Evolutionary conservation across 2,329 filamentous ascomycete genomes (phyloP), one percentile per base, ranked within the genome.

Genomic region (Penicillium sp.): DNA sequence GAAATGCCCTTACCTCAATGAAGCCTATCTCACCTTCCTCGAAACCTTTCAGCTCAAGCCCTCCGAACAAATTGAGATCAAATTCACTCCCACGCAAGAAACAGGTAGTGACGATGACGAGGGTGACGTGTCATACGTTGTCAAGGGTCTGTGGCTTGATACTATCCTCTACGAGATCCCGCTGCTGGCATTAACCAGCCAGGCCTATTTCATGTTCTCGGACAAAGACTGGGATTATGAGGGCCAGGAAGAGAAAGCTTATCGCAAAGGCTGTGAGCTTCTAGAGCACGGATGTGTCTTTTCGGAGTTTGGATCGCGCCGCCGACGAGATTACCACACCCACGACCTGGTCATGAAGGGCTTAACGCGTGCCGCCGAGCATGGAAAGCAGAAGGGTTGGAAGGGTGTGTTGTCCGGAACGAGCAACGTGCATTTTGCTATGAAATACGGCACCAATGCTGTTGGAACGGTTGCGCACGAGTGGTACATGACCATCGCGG

Each of bases 401-500:
- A 74, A 80, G 1, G 92, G 93, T 9, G 87, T 85, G 68, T 80
- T 97, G 43, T 84, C 87, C 0, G 94, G 94, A 10, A 96, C 93
- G 0, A 97, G 92, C 72, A 99, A 99, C 67, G 94, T 99, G 4
- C 93, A 97, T 70, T 85, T 99, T 60, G 94, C 94, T 10, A 96
- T 95, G 90, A 88, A 90, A 65, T 93, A 95, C 73, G 85, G 85
- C 42, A 84, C 96, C 42, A 77, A 85, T 3, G 91, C 94, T 0
- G 83, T 97, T 12, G 94, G 94, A 5, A 99, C 94, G 0, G 86
- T 90, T 2, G 94, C 94, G 0, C 94, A 99, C 68, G 94, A 99
- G 75, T 99, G 94, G 94, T 97, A 96, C 78, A 99, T 99, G 94
- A 92, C 90, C 39, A 93, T 95, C 57, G 94, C 94, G 0, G 92